Base-by-base conservation (phyloP, 352 stramenopile species). In the Pseudoperonospora humuli region DNA sequence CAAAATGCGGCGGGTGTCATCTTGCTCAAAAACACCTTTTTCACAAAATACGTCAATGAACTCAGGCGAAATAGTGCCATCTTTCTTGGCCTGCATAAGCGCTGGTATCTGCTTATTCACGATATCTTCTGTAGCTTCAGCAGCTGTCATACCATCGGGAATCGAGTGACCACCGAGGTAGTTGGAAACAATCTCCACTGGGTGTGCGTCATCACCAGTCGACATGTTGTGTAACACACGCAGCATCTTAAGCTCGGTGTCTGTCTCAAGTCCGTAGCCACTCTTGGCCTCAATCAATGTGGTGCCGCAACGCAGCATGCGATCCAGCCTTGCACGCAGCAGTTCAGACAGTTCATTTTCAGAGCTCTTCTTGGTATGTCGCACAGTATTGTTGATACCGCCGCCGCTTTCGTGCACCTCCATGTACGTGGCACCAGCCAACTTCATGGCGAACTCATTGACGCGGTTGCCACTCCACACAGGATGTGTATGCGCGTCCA, bases 41-140 rank as follows among this genome's bases (percentile, higher is more conserved):
- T 93, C 77, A 50, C 80, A 93, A 47, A 93, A 93, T 20, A 86
- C 75, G 37, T 93, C 72, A 32, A 93, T 90, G 49, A 90, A 84
- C 49, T 90, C 74, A 10, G 77, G 75, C 17, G 78, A 85, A 39
- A 93, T 83, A 20, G 61, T 60, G 10, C 80, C 77, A 21, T 84
- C 64, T 28, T 78, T 64, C 39, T 83, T 86, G 29, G 79, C 72
- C 44, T 84, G 54, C 11, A 77, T 54, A 13, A 88, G 43, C 4
- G 72, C 75, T 0, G 75, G 77, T 24, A 93, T 83, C 61, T 88
- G 78, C 38, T 84, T 81, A 11, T 65, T 50, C 20, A 93, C 52
- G 24, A 93, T 84, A 44, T 87, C 78, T 5, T 75, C 53, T 7
- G 77, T 88, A 2, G 74, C 74, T 8, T 72, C 60, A 3, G 68